Conservation (phyloP, 2,329 filamentous ascomycete genomes). For the Fusarium phyllophilum region DNA sequence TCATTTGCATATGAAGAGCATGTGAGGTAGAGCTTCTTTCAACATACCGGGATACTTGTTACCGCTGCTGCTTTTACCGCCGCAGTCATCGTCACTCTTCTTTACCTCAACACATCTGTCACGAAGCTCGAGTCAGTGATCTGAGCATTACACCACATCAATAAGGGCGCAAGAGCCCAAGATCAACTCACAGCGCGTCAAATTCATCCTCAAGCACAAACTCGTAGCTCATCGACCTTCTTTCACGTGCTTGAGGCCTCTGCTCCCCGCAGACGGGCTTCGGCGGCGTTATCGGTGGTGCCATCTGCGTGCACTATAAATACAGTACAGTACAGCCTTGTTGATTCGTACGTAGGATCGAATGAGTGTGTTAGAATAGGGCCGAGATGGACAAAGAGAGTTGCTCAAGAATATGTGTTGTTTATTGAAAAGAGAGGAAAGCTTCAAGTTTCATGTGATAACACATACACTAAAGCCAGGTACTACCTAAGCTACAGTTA, state of each 20-base stretch:
- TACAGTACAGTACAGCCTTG: background rate
- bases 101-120: slow-evolving; percentile 53
- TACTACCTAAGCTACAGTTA: background rate
- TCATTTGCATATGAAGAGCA: background rate
- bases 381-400: background rate
- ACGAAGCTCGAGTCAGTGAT: slow-evolving; percentile 2
- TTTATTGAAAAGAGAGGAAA: background rate
- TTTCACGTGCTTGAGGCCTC: slow-evolving; percentile 34
- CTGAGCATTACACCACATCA: no score
- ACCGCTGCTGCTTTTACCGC: slow-evolving; percentile 32
- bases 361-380: background rate
- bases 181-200: slow-evolving; percentile 61
- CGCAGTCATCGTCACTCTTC: slow-evolving; percentile 27
- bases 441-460: slow-evolving; percentile 25
- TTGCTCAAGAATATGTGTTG: slow-evolving; percentile 5
- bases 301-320: slow-evolving; percentile 18
- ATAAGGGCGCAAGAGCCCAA: no score
- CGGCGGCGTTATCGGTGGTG: slow-evolving; percentile 30
- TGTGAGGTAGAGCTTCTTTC: background rate
- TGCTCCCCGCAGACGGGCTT: slow-evolving; percentile 34
- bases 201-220: slow-evolving; percentile 63
- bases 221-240: slow-evolving; percentile 42
- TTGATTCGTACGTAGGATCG: background rate
- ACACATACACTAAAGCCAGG: slow-evolving; percentile 3
- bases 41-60: slow-evolving; percentile 53